Evolutionary conservation across 805 yeast genomes (phyloP).

Genomic region (Saccharomycopsis malanga): DNA sequence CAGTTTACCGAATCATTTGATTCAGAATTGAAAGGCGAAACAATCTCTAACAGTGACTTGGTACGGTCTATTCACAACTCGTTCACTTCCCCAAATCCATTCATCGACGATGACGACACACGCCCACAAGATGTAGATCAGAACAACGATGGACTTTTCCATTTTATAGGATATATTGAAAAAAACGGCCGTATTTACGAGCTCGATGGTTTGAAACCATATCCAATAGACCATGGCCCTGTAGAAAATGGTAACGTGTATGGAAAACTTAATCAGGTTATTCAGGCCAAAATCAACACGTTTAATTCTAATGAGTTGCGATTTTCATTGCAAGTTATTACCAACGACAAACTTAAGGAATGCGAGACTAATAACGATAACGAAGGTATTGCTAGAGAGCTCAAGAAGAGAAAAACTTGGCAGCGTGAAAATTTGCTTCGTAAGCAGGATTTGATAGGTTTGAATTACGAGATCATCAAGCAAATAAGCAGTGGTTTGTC

Average conservation of each 20-base stretch:
- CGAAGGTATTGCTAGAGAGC: conserved; percentile 34
- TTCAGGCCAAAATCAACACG: conserved; percentile 40
- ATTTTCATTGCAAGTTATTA: conserved; percentile 49
- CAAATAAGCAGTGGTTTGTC: conserved; percentile 31
- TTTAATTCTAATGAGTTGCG: conserved; percentile 44
- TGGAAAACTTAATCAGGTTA: conserved; percentile 36
- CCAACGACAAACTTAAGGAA: conserved; percentile 41
- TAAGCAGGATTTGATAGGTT: conserved; percentile 45
- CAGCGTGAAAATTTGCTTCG: conserved; percentile 46
- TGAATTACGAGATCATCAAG: conserved; percentile 41
- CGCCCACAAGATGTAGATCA: conserved; percentile 26
- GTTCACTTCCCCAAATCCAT: conserved; percentile 47
- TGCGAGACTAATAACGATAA: conserved; percentile 35
- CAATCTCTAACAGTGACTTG: conserved; percentile 50
- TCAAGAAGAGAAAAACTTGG: conserved; percentile 46
- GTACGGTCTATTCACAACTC: conserved; percentile 55
- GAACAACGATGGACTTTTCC: conserved; percentile 49
- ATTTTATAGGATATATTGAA: conserved; percentile 50
- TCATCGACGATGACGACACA: conserved; percentile 36
- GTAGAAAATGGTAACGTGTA: conserved; percentile 39
- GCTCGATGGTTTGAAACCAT: conserved; percentile 52
- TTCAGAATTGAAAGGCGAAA: conserved; percentile 51
- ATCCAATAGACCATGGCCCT: conserved; percentile 47
- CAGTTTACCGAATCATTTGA: conserved; percentile 48
- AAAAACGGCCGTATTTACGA: conserved; percentile 44